Base-by-base conservation (phyloP, 768 basidiomycete genomes). In the Podaxis sp. region DNA sequence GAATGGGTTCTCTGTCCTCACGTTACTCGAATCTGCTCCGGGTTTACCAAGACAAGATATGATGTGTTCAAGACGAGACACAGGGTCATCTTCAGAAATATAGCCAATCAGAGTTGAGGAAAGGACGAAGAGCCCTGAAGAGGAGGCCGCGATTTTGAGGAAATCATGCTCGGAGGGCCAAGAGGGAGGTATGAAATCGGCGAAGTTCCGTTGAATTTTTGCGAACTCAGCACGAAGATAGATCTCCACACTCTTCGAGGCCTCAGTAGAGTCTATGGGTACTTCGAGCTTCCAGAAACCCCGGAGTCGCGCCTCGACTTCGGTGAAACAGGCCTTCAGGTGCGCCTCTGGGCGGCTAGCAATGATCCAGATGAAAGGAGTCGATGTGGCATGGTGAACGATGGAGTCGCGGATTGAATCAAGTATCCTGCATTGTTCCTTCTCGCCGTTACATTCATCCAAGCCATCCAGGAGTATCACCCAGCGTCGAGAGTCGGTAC, bases 311-410 rank as follows among this genome's bases (percentile, higher is more conserved):
- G 8, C 22, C n/a, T 58, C 30, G 12, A 48, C 19, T 15, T 8
- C 15, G 8, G 46, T 5, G 28, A 59, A 59, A 24, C 30, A 17
- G 4, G 26, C 44, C 1, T n/a, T 36, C 30, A 59, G n/a, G 12
- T 59, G 57, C 11, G 57, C 46, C n/a, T 59, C 57, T 2, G 46
- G 33, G 4, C 57, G 42, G 13, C 57, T 59, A 6, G 28, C 28
- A 30, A 30, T 30, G 28, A 30, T 30, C 28, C 28, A 30, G 28
- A 30, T 30, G 28, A 48, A 48, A 9, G 46, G 46, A 8, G n/a
- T 48, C 13, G 46, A 22, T 17, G 13, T 9, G 46, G 17, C 19
- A 15, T 48, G 46, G n/a, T 48, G 46, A 19, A 48, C 17, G 19
- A 48, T 48, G 8, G 19, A 48, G 8, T 48, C 46, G 8, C 46